These are phyloP conservation scores for Cochlearia excelsa DNA, from an alignment of 345 rosid species.

Conservation along the genomic window DNA sequence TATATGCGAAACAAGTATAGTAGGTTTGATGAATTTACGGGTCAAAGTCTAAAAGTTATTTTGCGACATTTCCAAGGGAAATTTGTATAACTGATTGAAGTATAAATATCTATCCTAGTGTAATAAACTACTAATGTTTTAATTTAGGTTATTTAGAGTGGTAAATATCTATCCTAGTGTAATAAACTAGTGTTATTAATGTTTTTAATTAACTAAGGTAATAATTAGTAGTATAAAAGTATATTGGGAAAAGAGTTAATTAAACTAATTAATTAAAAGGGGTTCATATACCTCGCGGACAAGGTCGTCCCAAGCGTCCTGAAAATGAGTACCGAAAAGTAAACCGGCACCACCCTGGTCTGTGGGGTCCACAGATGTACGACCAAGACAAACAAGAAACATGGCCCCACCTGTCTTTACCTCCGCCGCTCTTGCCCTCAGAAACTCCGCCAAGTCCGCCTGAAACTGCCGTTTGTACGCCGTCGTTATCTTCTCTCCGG, in stretches of 20 bases:
- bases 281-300: slow-evolving; percentile 69
- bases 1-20: too few relatives aligned
- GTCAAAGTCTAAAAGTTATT: too few relatives aligned
- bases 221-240: too few relatives aligned
- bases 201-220: too few relatives aligned
- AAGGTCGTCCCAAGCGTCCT: slow-evolving; percentile 98
- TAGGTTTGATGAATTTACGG: too few relatives aligned
- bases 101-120: too few relatives aligned
- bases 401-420: slow-evolving; percentile 83
- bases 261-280: neutral
- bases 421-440: slow-evolving; percentile 69
- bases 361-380: slow-evolving; percentile 77
- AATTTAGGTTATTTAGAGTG: too few relatives aligned
- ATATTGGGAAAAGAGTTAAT: neutral
- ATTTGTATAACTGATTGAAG: too few relatives aligned
- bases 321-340: slow-evolving; percentile 96
- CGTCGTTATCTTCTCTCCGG: slow-evolving; percentile 47
- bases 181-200: too few relatives aligned
- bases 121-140: too few relatives aligned
- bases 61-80: too few relatives aligned
- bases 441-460: slow-evolving; percentile 66
- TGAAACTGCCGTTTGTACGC: slow-evolving; percentile 80
- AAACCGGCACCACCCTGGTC: slow-evolving; percentile 97
- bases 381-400: slow-evolving; percentile 89
- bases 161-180: too few relatives aligned